Conservation (phyloP, 805 yeast genomes). For the Schwanniomyces polymorphus region DNA sequence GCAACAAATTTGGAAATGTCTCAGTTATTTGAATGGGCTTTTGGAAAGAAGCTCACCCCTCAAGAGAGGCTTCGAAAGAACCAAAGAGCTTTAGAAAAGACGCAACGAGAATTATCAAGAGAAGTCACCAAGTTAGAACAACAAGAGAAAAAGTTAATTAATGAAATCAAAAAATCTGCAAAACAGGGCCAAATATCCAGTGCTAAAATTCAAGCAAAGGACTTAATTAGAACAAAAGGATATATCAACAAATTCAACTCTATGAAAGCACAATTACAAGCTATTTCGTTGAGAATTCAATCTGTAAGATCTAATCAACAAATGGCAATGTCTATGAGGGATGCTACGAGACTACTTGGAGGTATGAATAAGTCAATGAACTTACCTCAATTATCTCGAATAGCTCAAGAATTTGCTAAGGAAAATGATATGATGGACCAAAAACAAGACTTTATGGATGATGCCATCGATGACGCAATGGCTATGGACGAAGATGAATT, state of each 20-base stretch:
- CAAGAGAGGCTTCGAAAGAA: slow-evolving; percentile 93
- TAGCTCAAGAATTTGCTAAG: slow-evolving; percentile 92
- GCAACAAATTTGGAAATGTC: slow-evolving; percentile 15
- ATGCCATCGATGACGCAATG: slow-evolving; percentile 95
- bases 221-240: slow-evolving; percentile 82
- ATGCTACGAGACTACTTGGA: slow-evolving; percentile 81
- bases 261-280: slow-evolving; percentile 95
- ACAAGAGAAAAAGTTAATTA: slow-evolving; percentile 85
- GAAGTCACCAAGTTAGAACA: slow-evolving; percentile 83
- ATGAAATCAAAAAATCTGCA: slow-evolving; percentile 89
- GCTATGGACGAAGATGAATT: slow-evolving; percentile 74
- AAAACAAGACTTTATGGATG: slow-evolving; percentile 98
- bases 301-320: slow-evolving; percentile 91
- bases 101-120: slow-evolving; percentile 89
- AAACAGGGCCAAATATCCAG: slow-evolving; percentile 86
- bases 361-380: slow-evolving; percentile 92
- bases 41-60: slow-evolving; percentile 91
- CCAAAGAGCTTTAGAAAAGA: slow-evolving; percentile 91
- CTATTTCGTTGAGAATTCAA: slow-evolving; percentile 87
- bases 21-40: slow-evolving; percentile 80
- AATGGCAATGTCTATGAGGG: slow-evolving; percentile 93
- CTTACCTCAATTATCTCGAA: slow-evolving; percentile 81
- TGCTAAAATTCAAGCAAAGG: slow-evolving; percentile 94
- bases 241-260: slow-evolving; percentile 83
- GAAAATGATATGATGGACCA: slow-evolving; percentile 98